Base-by-base conservation (phyloP, 2,329 filamentous ascomycete species). In the Diaporthe nobilis region DNA sequence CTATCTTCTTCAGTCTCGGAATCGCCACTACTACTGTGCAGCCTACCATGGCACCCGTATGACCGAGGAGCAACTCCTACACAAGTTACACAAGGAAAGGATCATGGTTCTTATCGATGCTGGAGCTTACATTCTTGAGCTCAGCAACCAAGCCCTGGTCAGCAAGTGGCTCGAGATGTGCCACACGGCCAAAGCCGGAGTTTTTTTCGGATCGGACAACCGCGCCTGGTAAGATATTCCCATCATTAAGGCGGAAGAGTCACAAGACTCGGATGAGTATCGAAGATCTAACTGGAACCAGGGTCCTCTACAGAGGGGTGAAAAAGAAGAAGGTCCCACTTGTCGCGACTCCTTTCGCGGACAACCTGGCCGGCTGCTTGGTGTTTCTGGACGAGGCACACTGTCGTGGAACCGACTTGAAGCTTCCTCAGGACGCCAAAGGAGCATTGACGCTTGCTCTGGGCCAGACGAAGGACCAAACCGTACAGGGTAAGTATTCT, bases 71-170 rank as follows among this genome's bases (percentile, higher is more conserved):
- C 80, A 82, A 0, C 81, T 93, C 0, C 81, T 92, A 0, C 2
- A 73, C 0, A 82, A 82, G 34, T 81, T 93, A 0, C 77, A 49
- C 0, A 60, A 77, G 0, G 77, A 74, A 0, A 63, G 78, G 0
- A 91, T 92, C 17, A 84, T 85, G 0, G 85, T 94, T 0, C 83
- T 94, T 0, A 91, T 94, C 0, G 92, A 94, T 79, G 89, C 91
- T 0, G 92, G 92, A 0, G 92, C 92, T 0, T 88, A 91, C 20
- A 90, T 94, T 20, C 80, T 94, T 0, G 92, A 94, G 78, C 89
- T 91, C 84, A 85, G 87, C 75, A 93, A 92, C 78, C 68, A 80
- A 1, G 81, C 82, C 0, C 81, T 93, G 0, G 90, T 85, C 0
- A 82, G 82, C 15, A 81, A 82, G 1, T 92, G 91, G 91, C 79